Percentiles rank a stretch among this genome's conserved stretches.
Evolutionary conservation across 345 rosid species (phyloP).

Genomic region (rapeseed (Brassica napus)): DNA sequence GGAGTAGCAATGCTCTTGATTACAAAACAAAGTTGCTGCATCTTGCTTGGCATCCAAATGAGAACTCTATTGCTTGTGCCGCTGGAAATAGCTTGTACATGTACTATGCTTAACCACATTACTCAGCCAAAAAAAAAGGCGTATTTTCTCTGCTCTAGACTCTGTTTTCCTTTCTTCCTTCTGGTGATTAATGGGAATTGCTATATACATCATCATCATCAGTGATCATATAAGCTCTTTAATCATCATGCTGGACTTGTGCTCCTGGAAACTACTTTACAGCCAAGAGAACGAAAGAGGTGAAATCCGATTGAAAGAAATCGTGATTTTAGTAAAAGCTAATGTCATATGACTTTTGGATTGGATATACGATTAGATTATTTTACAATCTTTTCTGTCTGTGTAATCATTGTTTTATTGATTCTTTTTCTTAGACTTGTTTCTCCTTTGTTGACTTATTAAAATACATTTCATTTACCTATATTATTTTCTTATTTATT

Average conservation of each 20-base stretch:
- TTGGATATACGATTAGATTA: conserved; percentile 37
- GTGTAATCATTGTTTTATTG: conserved; percentile 41
- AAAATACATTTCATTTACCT: conserved; percentile 16
- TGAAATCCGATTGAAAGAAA: conserved; percentile 39
- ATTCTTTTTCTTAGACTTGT: conserved; percentile 36
- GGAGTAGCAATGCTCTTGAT: conserved; percentile 80
- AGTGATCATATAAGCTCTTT: conserved; percentile 23
- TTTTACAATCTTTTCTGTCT: conserved; percentile 26
- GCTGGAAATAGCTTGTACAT: conserved; percentile 99
- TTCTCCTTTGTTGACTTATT: conserved; percentile 18
- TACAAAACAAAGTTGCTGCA: conserved; percentile 86
- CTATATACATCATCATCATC: conserved; percentile 13
- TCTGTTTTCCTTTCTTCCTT: conserved; percentile 19
- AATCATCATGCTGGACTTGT: conserved; percentile 22
- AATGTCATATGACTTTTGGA: conserved; percentile 34
- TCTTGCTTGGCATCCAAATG: conserved; percentile 96
- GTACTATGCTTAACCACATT: conserved; percentile 67
- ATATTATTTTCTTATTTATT: background rate
- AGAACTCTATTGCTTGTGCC: conserved; percentile 96
- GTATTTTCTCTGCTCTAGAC: conserved; percentile 18
- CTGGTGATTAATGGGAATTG: background rate
- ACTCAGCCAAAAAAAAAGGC: conserved; percentile 7
- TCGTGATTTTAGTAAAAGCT: conserved; percentile 41
- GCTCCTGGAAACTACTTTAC: conserved; percentile 24
- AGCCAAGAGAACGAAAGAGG: conserved; percentile 24